phyloP scores from a whole-genome alignment of 164 flowering plant species.

The Kalanchoe fedtschenkoi region DNA sequence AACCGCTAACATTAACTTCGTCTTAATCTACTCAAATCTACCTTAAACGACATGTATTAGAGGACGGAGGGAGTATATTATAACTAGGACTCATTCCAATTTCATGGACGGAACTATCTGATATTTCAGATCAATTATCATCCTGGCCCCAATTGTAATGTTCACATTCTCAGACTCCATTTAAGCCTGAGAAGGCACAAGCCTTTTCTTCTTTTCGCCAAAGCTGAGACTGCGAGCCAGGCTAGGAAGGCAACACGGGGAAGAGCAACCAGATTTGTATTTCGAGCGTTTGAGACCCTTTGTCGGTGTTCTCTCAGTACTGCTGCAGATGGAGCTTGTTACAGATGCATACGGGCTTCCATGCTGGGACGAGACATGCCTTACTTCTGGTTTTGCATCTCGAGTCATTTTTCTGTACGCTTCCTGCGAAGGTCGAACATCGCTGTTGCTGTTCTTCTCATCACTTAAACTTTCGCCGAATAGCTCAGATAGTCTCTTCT shows the following conservation, averaged over 20 bases:
- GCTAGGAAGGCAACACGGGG: slow-evolving; percentile 22
- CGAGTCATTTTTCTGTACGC: background rate
- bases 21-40: too few species aligned
- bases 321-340: slow-evolving; percentile 8
- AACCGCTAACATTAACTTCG: too few species aligned
- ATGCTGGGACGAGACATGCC: slow-evolving; percentile 1
- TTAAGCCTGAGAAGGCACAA: slow-evolving; percentile 6
- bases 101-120: too few species aligned
- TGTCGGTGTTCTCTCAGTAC: slow-evolving; percentile 3
- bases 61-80: too few species aligned
- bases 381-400: background rate
- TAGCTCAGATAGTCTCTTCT: slow-evolving; percentile 22
- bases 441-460: background rate
- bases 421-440: background rate
- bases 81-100: too few species aligned
- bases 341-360: slow-evolving; percentile 6
- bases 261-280: slow-evolving; percentile 9
- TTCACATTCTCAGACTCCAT: too few species aligned
- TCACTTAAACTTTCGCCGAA: slow-evolving; percentile 16
- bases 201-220: slow-evolving; percentile 18
- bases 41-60: too few species aligned
- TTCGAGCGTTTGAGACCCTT: slow-evolving; percentile 7
- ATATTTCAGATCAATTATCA: too few species aligned
- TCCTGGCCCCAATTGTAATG: too few species aligned
- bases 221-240: slow-evolving; percentile 22